These are phyloP conservation scores for Arachis monticola DNA, from an alignment of 331 rosid species.

Conservation along the genomic window DNA sequence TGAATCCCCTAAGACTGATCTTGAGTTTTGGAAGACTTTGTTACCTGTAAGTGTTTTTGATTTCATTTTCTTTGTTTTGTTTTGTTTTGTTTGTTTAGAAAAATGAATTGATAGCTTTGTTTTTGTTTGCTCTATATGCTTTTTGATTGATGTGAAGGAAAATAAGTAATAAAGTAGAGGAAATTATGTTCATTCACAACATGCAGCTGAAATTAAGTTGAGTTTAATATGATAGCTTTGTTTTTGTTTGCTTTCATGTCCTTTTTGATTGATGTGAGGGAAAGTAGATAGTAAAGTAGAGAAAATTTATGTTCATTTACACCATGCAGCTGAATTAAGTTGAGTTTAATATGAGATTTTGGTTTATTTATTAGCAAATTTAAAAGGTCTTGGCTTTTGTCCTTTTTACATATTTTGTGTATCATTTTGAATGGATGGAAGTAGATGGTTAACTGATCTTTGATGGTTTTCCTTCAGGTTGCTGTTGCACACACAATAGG, in stretches of 20 bases:
- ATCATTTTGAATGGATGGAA: no score
- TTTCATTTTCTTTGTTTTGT: constrained; percentile 20
- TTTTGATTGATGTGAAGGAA: neutral
- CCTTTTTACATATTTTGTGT: neutral
- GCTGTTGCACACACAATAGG: constrained; percentile 90
- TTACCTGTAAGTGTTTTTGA: constrained; percentile 67
- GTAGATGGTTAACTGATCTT: constrained; percentile 26
- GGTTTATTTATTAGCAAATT: no score
- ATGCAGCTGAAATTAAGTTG: constrained; percentile 16
- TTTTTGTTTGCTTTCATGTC: neutral
- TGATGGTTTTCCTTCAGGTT: constrained; percentile 52
- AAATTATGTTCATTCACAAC: neutral
- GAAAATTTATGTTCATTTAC: neutral
- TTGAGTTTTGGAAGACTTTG: constrained; percentile 82
- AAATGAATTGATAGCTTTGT: constrained; percentile 39
- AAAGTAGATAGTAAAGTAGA: no score
- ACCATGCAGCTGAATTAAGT: constrained; percentile 23
- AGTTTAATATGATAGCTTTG: neutral
- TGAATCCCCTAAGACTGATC: constrained; percentile 79
- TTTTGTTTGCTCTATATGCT: constrained; percentile 31
- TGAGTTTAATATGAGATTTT: neutral
- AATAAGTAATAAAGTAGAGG: neutral
- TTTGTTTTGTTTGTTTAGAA: constrained; percentile 53
- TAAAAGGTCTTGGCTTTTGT: no score
- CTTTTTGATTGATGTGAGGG: no score